Evolutionary conservation across 2,329 filamentous ascomycete genomes (phyloP).

Genomic region (Fusarium sarcochroum): DNA sequence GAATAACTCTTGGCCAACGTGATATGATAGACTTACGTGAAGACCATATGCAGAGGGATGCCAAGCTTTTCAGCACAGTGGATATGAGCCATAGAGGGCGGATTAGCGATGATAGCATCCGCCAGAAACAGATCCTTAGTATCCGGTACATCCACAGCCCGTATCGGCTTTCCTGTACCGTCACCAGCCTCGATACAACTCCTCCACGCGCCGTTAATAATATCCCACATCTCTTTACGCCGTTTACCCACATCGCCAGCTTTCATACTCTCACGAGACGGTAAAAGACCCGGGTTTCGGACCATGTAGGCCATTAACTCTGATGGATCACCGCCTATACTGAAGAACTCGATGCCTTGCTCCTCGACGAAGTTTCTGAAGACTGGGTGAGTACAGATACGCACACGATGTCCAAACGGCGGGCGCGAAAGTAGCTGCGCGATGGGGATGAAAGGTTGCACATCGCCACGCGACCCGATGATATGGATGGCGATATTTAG

Average conservation of each 20-base stretch:
- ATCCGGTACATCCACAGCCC: background rate
- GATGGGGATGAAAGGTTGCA: no score
- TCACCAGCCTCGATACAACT: slow-evolving; percentile 1
- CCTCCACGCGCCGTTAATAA: background rate
- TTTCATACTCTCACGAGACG: background rate
- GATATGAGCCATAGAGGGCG: slow-evolving; percentile 81
- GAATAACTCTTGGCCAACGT: no score
- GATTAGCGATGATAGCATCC: slow-evolving; percentile 87
- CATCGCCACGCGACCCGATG: no score
- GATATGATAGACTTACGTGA: slow-evolving; percentile 65
- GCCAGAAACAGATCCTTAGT: slow-evolving; percentile 68
- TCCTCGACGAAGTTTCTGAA: no score
- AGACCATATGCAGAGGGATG: slow-evolving; percentile 86
- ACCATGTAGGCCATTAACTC: slow-evolving; percentile 8
- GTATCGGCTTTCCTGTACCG: no score
- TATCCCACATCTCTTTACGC: slow-evolving; percentile 2
- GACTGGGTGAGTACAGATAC: no score
- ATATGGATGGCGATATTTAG: no score
- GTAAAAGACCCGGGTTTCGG: slow-evolving; percentile 4
- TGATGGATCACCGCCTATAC: no score
- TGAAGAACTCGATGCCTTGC: no score
- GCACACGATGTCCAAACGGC: no score
- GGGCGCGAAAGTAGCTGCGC: no score
- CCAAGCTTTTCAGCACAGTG: slow-evolving; percentile 85
- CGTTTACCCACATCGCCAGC: slow-evolving; percentile 1